Evolutionary conservation across 345 rosid genomes (phyloP).

Genomic region (Populus tremula): DNA sequence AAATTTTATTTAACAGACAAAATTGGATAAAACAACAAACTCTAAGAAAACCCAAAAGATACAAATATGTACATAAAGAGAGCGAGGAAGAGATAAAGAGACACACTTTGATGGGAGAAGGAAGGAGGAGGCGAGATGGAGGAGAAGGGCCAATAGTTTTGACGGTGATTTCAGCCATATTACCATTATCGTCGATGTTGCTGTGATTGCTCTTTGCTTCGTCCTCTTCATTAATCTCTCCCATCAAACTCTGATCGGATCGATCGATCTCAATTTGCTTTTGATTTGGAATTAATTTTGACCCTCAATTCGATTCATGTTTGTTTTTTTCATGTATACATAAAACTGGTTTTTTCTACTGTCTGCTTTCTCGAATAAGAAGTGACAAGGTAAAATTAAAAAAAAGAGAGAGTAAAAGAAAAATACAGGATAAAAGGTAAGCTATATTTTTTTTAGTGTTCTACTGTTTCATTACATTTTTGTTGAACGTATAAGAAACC

Average conservation of each 20-base stretch:
- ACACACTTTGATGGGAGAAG: conserved; percentile 54
- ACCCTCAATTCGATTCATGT: too few species aligned
- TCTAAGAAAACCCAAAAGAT: neutral
- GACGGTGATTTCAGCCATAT: conserved; percentile 51
- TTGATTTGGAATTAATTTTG: too few species aligned
- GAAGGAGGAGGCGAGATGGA: conserved; percentile 55
- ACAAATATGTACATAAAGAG: neutral
- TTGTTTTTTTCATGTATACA: too few species aligned
- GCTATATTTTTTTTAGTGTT: too few species aligned
- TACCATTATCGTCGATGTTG: neutral
- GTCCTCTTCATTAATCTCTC: conserved; percentile 33
- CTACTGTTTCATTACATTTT: too few species aligned
- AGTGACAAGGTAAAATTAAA: too few species aligned
- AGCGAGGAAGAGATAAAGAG: neutral
- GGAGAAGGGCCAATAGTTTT: conserved; percentile 78
- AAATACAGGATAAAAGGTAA: too few species aligned
- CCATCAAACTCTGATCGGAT: conserved; percentile 9
- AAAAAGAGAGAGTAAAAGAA: too few species aligned
- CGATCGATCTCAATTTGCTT: neutral
- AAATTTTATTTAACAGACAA: neutral
- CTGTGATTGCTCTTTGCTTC: neutral
- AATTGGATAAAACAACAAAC: neutral
- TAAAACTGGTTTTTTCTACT: too few species aligned
- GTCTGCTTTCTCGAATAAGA: too few species aligned
- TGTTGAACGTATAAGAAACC: too few species aligned